phyloP scores from a whole-genome alignment of 495 filamentous ascomycete species.

The Aspergillus avenaceus region DNA sequence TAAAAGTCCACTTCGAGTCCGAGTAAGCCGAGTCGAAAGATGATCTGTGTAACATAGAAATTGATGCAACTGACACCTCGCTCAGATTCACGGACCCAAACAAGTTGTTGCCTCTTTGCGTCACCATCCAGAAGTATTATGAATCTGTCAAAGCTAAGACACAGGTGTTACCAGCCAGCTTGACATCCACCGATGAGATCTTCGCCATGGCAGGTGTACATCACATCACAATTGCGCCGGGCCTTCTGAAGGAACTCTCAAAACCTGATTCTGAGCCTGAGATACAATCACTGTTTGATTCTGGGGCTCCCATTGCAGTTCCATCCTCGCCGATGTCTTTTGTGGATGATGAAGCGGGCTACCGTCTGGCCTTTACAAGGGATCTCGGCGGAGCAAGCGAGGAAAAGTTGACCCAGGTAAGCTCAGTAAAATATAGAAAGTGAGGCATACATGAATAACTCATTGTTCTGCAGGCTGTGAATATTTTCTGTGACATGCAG shows the following conservation, averaged over 20 bases:
- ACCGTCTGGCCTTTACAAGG: slow-evolving; percentile 46
- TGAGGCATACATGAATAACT: neutral
- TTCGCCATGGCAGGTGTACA: slow-evolving; percentile 53
- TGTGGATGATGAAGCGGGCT: slow-evolving; percentile 40
- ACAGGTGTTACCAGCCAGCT: slow-evolving; percentile 52
- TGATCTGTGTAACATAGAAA: no score
- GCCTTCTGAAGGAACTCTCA: slow-evolving; percentile 44
- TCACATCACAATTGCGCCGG: slow-evolving; percentile 54
- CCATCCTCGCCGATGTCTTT: slow-evolving; percentile 17
- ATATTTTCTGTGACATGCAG: slow-evolving; percentile 60
- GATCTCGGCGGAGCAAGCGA: slow-evolving; percentile 45
- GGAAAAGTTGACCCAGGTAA: slow-evolving; percentile 48
- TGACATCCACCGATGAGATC: slow-evolving; percentile 54
- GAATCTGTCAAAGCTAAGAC: slow-evolving; percentile 36
- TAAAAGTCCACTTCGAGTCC: slow-evolving; percentile 56
- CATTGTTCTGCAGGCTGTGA: slow-evolving; percentile 41
- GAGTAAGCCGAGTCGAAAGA: slow-evolving; percentile 31
- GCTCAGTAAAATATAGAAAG: neutral
- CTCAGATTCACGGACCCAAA: slow-evolving; percentile 33
- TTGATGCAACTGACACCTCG: neutral
- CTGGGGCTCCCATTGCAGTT: slow-evolving; percentile 4
- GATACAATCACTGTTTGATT: slow-evolving; percentile 34
- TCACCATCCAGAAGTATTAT: slow-evolving; percentile 52
- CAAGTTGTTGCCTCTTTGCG: slow-evolving; percentile 44
- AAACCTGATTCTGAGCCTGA: slow-evolving; percentile 25